Conservation (phyloP, 495 filamentous ascomycete genomes). For the Chlorociboria aeruginascens region DNA sequence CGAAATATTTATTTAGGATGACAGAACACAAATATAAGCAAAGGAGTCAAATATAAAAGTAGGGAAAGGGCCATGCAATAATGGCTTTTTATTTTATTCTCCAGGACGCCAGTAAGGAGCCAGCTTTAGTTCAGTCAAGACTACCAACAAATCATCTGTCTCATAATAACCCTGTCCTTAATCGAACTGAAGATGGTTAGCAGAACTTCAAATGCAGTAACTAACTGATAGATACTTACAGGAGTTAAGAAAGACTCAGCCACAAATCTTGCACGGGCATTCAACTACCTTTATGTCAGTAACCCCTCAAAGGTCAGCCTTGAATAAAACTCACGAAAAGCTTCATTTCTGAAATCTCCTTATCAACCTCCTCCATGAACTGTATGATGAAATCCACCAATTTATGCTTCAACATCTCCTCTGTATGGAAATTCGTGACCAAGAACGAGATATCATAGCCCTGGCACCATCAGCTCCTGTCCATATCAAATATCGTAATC, state of each 20-base stretch:
- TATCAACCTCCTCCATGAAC: slow-evolving; percentile 99
- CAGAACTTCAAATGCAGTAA: background rate
- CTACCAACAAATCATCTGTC: too few species aligned
- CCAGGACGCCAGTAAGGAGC: too few species aligned
- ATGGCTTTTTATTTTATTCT: too few species aligned
- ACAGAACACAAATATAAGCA: too few species aligned
- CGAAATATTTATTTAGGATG: too few species aligned
- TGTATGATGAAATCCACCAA: slow-evolving; percentile 97
- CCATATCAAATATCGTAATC: background rate
- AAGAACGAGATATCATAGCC: slow-evolving; percentile 98
- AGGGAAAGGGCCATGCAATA: too few species aligned
- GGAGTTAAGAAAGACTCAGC: slow-evolving; percentile 96
- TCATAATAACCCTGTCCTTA: background rate
- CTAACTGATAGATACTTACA: slow-evolving; percentile 37
- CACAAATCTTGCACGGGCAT: slow-evolving; percentile 94
- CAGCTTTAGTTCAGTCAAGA: too few species aligned
- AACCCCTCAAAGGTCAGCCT: background rate
- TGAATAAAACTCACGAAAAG: slow-evolving; percentile 63
- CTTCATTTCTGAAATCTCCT: slow-evolving; percentile 99
- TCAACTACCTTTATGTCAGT: slow-evolving; percentile 51
- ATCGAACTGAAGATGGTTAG: slow-evolving; percentile 11
- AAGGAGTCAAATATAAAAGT: too few species aligned
- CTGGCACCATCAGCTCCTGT: slow-evolving; percentile 29
- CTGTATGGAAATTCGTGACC: slow-evolving; percentile 96
- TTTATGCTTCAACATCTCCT: slow-evolving; percentile 97